These are phyloP conservation scores for Metschnikowia noctiluminum DNA, from an alignment of 805 yeast species.

Conservation along the genomic window DNA sequence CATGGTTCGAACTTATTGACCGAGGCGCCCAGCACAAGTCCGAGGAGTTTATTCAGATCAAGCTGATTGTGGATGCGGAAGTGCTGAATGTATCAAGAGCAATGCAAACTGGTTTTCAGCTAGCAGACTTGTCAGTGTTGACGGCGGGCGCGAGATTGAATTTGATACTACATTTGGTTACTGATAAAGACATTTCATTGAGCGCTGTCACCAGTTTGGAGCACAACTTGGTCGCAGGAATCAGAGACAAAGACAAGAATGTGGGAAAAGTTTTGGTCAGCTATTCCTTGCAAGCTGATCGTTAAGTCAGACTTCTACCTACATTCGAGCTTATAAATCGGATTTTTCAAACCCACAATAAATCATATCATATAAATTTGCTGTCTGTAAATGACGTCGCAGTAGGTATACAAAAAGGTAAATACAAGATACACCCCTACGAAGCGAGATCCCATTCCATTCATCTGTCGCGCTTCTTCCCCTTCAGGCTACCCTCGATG, in stretches of 20 bases:
- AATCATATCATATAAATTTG: neutral
- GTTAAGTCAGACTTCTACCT: neutral
- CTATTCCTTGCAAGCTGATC: constrained; percentile 5
- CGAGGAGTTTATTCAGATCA: constrained; percentile 44
- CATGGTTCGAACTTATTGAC: constrained; percentile 78
- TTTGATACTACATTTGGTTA: constrained; percentile 29
- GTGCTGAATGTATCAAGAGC: constrained; percentile 22
- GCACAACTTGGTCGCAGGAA: constrained; percentile 13
- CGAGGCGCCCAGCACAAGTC: constrained; percentile 54
- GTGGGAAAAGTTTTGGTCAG: constrained; percentile 19
- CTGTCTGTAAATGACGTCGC: neutral
- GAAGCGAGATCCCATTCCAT: constrained; percentile 6
- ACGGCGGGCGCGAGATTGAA: constrained; percentile 59
- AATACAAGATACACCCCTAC: constrained; percentile 7
- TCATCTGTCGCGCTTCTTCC: constrained; percentile 20
- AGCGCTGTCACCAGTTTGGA: constrained; percentile 10
- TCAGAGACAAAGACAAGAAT: constrained; percentile 12
- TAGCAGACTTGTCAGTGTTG: constrained; percentile 46
- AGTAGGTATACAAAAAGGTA: constrained; percentile 3
- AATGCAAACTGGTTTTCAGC: constrained; percentile 27
- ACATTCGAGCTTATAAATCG: no score
- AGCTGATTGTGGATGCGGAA: constrained; percentile 37
- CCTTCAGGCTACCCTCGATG: constrained; percentile 52
- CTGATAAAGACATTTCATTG: constrained; percentile 21
- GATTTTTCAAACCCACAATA: neutral